Conservation (phyloP, 2,329 filamentous ascomycete genomes). For the Coleophoma cylindrospora region DNA sequence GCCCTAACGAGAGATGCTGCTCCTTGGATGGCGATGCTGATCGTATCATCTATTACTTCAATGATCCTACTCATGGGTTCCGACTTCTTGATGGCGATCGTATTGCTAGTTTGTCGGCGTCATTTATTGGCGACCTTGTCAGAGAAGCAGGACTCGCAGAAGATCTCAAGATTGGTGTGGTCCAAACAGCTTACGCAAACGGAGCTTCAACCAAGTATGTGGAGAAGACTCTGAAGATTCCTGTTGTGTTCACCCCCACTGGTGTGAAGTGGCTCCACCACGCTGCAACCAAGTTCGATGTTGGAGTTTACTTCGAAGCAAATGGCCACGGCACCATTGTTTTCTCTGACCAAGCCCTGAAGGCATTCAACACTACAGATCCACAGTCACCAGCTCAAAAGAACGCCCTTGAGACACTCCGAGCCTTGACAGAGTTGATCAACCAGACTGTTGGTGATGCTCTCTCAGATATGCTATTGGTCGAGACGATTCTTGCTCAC, state of each 20-base stretch:
- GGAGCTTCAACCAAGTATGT: conserved; percentile 92
- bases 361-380: conserved; percentile 70
- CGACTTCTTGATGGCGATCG: conserved; percentile 93
- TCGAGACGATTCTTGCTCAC: conserved; percentile 93
- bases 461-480: conserved; percentile 90
- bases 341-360: conserved; percentile 80
- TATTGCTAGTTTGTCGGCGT: conserved; percentile 89
- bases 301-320: conserved; percentile 97
- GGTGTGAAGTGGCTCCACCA: conserved; percentile 98
- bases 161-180: conserved; percentile 84
- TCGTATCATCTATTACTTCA: conserved; percentile 91
- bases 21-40: conserved; percentile 95
- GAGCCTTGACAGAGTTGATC: conserved; percentile 82
- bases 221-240: conserved; percentile 78
- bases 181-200: conserved; percentile 98
- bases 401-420: conserved; percentile 79
- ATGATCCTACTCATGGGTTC: conserved; percentile 77
- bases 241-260: conserved; percentile 88
- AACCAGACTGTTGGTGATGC: conserved; percentile 98
- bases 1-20: conserved; percentile 72
- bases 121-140: conserved; percentile 87
- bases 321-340: conserved; percentile 97
- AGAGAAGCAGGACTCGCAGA: conserved; percentile 72
- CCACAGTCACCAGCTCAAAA: conserved; percentile 91
- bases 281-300: conserved; percentile 89